Base-by-base conservation (phyloP, 148 eudicot species). In the Euryodendron excelsum region DNA sequence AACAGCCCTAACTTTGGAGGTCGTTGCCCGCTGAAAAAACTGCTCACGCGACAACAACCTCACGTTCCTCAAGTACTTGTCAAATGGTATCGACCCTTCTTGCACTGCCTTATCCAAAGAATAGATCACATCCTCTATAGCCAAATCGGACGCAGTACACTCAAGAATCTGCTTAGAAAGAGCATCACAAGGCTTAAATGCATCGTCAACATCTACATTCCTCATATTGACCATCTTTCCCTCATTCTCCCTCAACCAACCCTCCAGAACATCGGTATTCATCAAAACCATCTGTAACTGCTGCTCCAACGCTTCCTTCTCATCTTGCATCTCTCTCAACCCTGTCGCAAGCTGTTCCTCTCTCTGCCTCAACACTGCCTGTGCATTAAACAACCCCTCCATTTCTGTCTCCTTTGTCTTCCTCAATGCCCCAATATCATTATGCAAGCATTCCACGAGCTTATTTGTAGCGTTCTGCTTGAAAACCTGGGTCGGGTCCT, bases 161-260 rank as follows among this genome's bases (percentile, higher is more conserved):
- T 96, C 99, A 78, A 91, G 47, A 93, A 91, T 89, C 84, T 96
- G 99, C 62, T 90, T 93, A 1, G 99, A 93, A 25, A 93, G 85
- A 9, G 69, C 78, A 87, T 96, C 99, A 48, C 77, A 85, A 3
- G 93, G 92, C 86, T 87, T 89, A 77, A 96, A 91, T 5, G 89
- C 91, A 15, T 84, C 88, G 71, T 96, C 99, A 34, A 90, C 85
- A 60, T 91, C 89, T 31, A 87, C 82, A 70, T 72, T 75, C 71
- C 81, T 84, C 60, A 64, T 25, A 18, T 82, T 85, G 1, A 65
- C 85, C 88, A 82, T 61, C 84, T 91, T 90, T 33, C 81, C 89
- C 78, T 89, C 88, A 55, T 95, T 95, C 75, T 90, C 97, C 77
- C 88, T 93, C 84, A 93, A 79, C 97, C 99, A 93, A 15, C 86